phyloP scores from a whole-genome alignment of 441 rosid species.

The Aquilaria agallochum region DNA sequence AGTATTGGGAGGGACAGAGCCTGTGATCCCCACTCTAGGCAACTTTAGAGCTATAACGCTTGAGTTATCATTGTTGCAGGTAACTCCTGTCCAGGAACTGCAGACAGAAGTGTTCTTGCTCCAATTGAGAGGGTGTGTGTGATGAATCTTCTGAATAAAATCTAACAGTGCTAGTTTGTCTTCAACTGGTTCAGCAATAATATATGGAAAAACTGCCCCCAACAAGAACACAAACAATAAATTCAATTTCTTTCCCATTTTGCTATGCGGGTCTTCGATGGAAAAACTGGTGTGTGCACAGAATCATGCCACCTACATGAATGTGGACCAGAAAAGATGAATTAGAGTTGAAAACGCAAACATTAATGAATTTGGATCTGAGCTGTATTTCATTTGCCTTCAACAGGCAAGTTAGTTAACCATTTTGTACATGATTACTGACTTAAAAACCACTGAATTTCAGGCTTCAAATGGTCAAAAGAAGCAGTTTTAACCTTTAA shows the following conservation, averaged over 20 bases:
- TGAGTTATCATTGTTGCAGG: conserved; percentile 49
- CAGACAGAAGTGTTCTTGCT: conserved; percentile 35
- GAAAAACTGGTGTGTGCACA: conserved; percentile 11
- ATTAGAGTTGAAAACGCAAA: conserved; percentile 5
- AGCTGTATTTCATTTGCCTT: neutral
- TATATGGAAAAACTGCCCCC: conserved; percentile 23
- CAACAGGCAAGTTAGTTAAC: conserved; percentile 6
- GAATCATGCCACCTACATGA: conserved; percentile 15
- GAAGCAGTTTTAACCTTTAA: conserved; percentile 18
- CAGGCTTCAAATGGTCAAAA: conserved; percentile 22
- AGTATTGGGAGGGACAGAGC: conserved; percentile 50
- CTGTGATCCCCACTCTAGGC: conserved; percentile 48
- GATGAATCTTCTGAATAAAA: conserved; percentile 36
- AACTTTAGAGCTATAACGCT: conserved; percentile 53
- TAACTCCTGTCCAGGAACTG: conserved; percentile 63
- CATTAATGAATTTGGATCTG: neutral
- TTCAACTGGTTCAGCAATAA: conserved; percentile 43
- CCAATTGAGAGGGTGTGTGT: conserved; percentile 50
- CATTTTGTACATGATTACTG: neutral
- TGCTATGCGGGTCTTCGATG: neutral
- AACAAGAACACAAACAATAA: conserved; percentile 27
- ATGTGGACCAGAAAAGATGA: neutral
- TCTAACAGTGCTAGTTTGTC: conserved; percentile 65
- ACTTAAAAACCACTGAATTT: conserved; percentile 10
- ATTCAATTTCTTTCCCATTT: conserved; percentile 23